phyloP scores from a whole-genome alignment of 345 rosid species.

The Salix udensis region DNA sequence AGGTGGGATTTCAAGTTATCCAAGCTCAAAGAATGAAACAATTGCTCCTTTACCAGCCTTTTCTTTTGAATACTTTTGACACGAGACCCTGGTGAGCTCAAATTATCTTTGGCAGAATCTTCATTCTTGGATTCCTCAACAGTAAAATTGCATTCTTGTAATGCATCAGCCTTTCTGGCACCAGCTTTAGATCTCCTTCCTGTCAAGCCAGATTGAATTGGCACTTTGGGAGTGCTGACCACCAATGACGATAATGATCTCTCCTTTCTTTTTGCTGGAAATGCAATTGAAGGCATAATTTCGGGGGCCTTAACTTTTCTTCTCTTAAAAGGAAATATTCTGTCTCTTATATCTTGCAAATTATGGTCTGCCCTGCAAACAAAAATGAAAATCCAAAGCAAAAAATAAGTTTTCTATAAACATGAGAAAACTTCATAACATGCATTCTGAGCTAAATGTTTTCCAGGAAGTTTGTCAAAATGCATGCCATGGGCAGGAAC shows the following conservation, averaged over 20 bases:
- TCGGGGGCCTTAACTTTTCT: constrained; percentile 66
- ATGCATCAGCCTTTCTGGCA: constrained; percentile 48
- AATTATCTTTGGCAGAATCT: constrained; percentile 41
- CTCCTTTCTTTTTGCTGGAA: constrained; percentile 87
- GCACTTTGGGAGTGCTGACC: constrained; percentile 71
- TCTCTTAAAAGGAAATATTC: constrained; percentile 73
- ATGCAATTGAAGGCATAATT: constrained; percentile 46
- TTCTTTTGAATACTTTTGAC: constrained; percentile 46
- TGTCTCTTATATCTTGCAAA: constrained; percentile 84
- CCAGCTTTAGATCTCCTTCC: constrained; percentile 69
- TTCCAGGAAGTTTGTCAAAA: not conserved
- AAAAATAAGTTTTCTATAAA: not conserved
- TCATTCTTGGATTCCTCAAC: constrained; percentile 53
- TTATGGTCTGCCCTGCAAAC: constrained; percentile 69
- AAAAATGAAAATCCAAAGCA: constrained; percentile 1
- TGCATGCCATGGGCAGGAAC: not conserved
- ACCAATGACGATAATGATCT: constrained; percentile 92
- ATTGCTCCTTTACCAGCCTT: constrained; percentile 57
- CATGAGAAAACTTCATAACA: not conserved
- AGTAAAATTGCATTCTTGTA: constrained; percentile 42
- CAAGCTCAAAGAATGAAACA: constrained; percentile 6
- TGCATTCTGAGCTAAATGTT: not conserved
- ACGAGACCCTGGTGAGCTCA: constrained; percentile 70
- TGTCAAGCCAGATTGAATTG: constrained; percentile 56
- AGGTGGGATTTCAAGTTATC: constrained; percentile 2